A percentile compares a stretch with the other conserved stretches of the same genome.
Conservation (phyloP, 345 rosid species). For the Eucalyptus regnans region DNA sequence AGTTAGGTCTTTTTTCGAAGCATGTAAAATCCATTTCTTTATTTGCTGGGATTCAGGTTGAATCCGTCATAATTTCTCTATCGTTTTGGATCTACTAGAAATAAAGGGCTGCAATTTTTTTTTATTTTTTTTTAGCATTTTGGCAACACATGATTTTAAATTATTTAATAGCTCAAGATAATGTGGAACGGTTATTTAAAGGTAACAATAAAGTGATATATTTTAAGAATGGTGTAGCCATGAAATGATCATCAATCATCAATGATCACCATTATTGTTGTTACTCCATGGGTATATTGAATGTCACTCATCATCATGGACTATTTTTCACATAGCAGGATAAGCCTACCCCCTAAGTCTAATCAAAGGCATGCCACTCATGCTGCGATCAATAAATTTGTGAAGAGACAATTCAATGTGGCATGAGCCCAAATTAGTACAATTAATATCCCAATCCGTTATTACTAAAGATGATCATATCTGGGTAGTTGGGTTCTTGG, state of each 20-base stretch:
- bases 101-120: background rate
- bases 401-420: background rate
- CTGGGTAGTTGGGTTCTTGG: background rate
- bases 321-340: background rate
- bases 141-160: background rate
- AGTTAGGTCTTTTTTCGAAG: background rate
- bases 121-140: background rate
- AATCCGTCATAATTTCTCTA: background rate
- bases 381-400: background rate
- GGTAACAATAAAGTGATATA: background rate
- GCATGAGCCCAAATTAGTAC: background rate
- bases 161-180: background rate
- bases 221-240: background rate
- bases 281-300: background rate
- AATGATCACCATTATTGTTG: background rate
- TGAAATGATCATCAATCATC: background rate
- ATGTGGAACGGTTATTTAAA: background rate
- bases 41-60: rapidly evolving
- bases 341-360: background rate
- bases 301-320: background rate
- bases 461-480: background rate
- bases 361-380: background rate
- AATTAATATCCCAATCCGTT: rapidly evolving
- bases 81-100: background rate
- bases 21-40: background rate